These are phyloP conservation scores for Fusarium praegraminearum DNA, from an alignment of 2,329 filamentous ascomycete genomes.

Conservation along the genomic window DNA sequence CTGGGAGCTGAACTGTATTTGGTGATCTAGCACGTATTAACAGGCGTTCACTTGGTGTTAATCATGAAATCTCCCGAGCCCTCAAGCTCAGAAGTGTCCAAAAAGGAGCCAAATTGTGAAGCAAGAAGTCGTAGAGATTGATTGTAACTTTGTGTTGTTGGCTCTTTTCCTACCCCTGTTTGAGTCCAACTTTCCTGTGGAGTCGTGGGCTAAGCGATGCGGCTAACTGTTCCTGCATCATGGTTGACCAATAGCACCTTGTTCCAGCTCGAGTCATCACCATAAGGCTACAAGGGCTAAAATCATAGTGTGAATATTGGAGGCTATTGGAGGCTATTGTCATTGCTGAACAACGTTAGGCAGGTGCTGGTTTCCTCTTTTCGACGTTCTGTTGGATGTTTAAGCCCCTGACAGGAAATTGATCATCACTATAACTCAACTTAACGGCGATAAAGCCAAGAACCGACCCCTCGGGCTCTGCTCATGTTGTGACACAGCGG, in stretches of 20 bases:
- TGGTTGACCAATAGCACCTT: constrained; percentile 21
- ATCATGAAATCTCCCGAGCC: too few species aligned
- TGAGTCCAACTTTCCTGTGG: constrained; percentile 12
- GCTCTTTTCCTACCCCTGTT: constrained; percentile 25
- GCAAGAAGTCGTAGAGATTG: background rate
- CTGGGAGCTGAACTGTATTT: background rate
- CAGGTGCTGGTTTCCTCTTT: constrained; percentile 21
- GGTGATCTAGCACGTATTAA: background rate
- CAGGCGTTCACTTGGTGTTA: background rate
- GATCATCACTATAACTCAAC: background rate
- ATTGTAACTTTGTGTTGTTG: background rate
- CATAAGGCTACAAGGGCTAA: constrained; percentile 36
- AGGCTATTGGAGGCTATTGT: constrained; percentile 3
- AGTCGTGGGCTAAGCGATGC: constrained; percentile 15
- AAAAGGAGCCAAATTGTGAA: background rate
- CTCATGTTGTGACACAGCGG: constrained; percentile 35
- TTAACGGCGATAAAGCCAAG: background rate
- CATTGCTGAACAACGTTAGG: background rate
- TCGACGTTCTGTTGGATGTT: background rate
- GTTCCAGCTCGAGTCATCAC: constrained; percentile 7
- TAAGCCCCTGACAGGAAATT: constrained; percentile 12
- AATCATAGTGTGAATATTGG: constrained; percentile 7
- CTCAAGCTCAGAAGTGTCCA: background rate
- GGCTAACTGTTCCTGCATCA: constrained; percentile 28
- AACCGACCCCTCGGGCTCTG: constrained; percentile 2